Conservation (phyloP, 2,329 filamentous ascomycete genomes). For the Xylariaceae sp. region DNA sequence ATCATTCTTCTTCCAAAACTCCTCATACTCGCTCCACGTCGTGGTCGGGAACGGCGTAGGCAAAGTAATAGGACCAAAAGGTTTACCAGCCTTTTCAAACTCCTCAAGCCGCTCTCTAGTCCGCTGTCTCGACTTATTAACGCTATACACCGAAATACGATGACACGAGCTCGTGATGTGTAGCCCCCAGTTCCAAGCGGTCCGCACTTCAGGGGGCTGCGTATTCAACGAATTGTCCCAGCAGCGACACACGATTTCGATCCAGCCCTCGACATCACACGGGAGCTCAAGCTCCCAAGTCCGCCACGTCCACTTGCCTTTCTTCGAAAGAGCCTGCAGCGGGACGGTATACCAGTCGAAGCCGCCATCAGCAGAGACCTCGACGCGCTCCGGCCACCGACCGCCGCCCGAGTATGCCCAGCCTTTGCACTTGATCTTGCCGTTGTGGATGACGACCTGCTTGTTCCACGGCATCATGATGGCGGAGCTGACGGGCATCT, state of each 20-base stretch:
- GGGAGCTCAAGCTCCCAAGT: constrained; percentile 61
- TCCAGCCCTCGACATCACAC: constrained; percentile 58
- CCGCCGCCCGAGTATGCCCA: constrained; percentile 59
- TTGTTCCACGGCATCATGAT: constrained; percentile 57
- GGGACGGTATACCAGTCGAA: constrained; percentile 63
- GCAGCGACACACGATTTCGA: constrained; percentile 54
- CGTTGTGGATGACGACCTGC: constrained; percentile 58
- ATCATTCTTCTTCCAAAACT: constrained; percentile 20
- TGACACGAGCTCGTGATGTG: constrained; percentile 63
- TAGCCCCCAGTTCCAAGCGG: constrained; percentile 61
- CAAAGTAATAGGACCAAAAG: constrained; percentile 50
- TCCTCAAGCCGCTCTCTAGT: constrained; percentile 49
- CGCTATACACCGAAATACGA: constrained; percentile 57
- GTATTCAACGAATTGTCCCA: constrained; percentile 62
- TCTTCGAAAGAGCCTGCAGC: constrained; percentile 54
- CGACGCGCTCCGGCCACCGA: constrained; percentile 59
- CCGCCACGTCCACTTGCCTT: constrained; percentile 62
- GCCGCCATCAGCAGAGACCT: constrained; percentile 60
- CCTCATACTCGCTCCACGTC: constrained; percentile 24
- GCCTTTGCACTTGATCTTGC: constrained; percentile 52
- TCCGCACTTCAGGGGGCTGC: constrained; percentile 51
- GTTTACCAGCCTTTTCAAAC: constrained; percentile 44
- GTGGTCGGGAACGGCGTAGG: constrained; percentile 22
- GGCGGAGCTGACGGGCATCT: constrained; percentile 61
- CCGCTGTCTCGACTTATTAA: constrained; percentile 48